Evolutionary conservation across 805 yeast genomes (phyloP).

Genomic region (Cyberlindnera maritima): DNA sequence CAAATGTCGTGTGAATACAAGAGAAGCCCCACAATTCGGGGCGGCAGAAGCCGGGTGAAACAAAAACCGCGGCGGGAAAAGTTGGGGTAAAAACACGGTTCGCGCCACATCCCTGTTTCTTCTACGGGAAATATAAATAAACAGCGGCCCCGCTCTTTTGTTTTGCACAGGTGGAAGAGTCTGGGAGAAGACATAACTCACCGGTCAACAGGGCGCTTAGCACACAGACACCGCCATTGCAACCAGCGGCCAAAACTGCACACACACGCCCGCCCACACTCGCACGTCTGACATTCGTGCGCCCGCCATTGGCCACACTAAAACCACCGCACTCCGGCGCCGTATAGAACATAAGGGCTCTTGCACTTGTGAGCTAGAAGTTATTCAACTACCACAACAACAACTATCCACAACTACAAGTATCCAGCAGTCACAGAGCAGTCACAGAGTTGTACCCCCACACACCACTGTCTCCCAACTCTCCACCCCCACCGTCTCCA

Average conservation of each 20-base stretch:
- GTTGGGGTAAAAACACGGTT: constrained; percentile 2
- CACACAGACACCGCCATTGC: neutral
- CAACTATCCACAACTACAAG: too few species aligned
- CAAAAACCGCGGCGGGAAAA: neutral
- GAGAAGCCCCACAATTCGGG: neutral
- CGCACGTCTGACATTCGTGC: neutral
- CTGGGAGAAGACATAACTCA: too few species aligned
- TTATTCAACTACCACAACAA: too few species aligned
- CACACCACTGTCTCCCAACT: too few species aligned
- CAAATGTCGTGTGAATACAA: neutral
- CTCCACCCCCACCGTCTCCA: too few species aligned
- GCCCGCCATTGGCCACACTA: neutral
- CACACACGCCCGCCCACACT: neutral
- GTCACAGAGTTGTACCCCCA: too few species aligned
- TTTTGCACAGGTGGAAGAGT: too few species aligned
- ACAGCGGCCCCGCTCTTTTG: neutral
- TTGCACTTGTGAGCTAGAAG: too few species aligned
- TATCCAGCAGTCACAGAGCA: too few species aligned
- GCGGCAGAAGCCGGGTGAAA: neutral
- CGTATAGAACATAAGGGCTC: too few species aligned
- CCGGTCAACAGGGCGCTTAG: too few species aligned
- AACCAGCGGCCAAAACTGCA: neutral
- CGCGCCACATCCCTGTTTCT: neutral
- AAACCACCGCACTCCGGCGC: constrained; percentile 1
- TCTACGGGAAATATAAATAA: neutral